Percentiles rank a stretch among this genome's conserved stretches.
These are phyloP conservation scores for Xylaria palmicola DNA, from an alignment of 495 filamentous ascomycete genomes.

Conservation along the genomic window DNA sequence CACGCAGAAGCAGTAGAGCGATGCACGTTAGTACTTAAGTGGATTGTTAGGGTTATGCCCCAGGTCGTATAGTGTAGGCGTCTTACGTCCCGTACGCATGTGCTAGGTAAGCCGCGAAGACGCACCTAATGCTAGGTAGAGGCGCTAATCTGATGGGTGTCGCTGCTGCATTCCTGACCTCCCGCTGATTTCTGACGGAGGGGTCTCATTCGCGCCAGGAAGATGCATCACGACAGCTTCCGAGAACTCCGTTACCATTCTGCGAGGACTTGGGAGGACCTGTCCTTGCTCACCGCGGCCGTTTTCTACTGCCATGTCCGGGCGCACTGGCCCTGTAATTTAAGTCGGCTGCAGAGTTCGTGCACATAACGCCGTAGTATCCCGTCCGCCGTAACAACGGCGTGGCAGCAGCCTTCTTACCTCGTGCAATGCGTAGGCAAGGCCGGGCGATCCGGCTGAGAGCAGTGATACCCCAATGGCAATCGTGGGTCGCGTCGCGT, in stretches of 20 bases:
- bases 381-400: not conserved
- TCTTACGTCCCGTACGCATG: not conserved
- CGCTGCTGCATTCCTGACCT: not conserved
- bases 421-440: not conserved
- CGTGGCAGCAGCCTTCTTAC: conserved; percentile 2
- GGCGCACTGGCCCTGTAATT: conserved; percentile 7
- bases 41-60: not conserved
- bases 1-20: not conserved
- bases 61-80: no score
- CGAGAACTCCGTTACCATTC: not conserved
- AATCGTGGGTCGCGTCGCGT: not conserved
- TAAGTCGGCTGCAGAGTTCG: not conserved
- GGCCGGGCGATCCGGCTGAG: conserved; percentile 1
- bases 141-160: not conserved
- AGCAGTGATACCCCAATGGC: not conserved
- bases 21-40: not conserved
- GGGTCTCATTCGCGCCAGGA: not conserved
- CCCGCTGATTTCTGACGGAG: not conserved
- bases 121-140: not conserved
- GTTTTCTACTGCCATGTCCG: not conserved
- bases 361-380: not conserved
- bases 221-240: not conserved
- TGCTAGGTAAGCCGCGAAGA: not conserved
- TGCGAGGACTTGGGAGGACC: not conserved
- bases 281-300: not conserved